These are phyloP conservation scores for Mortierella sp. DNA, from an alignment of 371 early-diverging fungal genomes.

Conservation along the genomic window DNA sequence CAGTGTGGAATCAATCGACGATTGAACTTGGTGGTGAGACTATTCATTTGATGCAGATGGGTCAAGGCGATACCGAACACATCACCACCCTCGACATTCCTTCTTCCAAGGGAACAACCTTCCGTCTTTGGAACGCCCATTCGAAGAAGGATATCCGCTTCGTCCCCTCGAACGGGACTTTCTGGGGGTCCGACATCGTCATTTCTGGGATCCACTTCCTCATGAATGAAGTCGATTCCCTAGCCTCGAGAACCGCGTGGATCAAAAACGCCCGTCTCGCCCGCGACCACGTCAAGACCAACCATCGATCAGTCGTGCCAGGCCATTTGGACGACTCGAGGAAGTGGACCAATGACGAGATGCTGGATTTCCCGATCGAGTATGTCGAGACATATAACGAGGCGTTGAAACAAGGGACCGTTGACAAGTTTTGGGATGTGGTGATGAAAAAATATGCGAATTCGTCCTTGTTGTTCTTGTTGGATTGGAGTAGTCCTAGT, in stretches of 20 bases:
- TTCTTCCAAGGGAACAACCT: neutral
- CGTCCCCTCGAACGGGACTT: constrained; percentile 6
- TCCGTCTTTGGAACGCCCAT: neutral
- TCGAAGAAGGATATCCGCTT: neutral
- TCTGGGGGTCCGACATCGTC: neutral
- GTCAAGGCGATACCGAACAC: neutral
- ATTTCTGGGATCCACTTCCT: constrained; percentile 2
- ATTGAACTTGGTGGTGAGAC: neutral
- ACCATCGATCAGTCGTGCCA: neutral
- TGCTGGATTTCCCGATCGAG: neutral
- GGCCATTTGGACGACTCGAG: neutral
- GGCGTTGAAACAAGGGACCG: constrained; percentile 7
- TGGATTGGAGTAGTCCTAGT: neutral
- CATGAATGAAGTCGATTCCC: constrained; percentile 8
- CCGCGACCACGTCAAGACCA: neutral
- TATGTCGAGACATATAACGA: neutral
- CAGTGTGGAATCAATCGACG: neutral
- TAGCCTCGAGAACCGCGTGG: neutral
- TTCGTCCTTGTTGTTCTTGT: neutral
- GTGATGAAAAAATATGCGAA: neutral
- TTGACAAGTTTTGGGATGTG: neutral
- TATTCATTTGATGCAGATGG: neutral
- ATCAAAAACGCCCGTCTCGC: neutral
- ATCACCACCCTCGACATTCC: neutral
- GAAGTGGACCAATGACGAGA: neutral